Conservation (phyloP, 1,139 yeast genomes). For the Yamadazyma songkhlaensis region DNA sequence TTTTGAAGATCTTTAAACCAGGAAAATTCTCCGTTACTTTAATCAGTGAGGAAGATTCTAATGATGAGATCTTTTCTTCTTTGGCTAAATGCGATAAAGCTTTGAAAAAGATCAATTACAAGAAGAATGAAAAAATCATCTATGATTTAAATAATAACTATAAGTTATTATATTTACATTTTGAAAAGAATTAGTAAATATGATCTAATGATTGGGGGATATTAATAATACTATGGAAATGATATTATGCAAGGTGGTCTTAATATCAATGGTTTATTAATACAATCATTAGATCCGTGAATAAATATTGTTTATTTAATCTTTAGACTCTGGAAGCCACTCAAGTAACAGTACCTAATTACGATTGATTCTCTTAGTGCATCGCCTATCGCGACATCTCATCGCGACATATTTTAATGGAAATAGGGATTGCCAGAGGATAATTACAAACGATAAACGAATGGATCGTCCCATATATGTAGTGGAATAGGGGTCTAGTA, state of each 20-base stretch:
- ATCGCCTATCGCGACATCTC: not conserved
- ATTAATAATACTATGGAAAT: slow-evolving; percentile 8
- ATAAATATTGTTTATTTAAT: slow-evolving; percentile 1
- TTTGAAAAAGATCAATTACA: slow-evolving; percentile 50
- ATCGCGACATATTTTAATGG: too few relatives aligned
- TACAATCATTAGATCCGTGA: slow-evolving; percentile 12
- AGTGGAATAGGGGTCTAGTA: too few relatives aligned
- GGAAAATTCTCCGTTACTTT: slow-evolving; percentile 73
- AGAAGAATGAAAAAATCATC: slow-evolving; percentile 62
- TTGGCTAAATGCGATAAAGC: slow-evolving; percentile 30
- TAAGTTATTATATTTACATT: slow-evolving; percentile 47
- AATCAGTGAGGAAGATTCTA: slow-evolving; percentile 27
- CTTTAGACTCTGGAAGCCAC: not conserved
- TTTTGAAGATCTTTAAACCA: slow-evolving; percentile 69
- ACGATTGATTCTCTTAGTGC: too few relatives aligned
- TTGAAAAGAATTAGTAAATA: slow-evolving; percentile 21
- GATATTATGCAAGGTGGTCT: slow-evolving; percentile 18
- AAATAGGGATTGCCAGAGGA: too few relatives aligned
- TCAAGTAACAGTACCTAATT: too few relatives aligned
- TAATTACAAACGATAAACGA: too few relatives aligned
- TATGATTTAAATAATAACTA: slow-evolving; percentile 62
- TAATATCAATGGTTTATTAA: slow-evolving; percentile 11
- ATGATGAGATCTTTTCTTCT: slow-evolving; percentile 12
- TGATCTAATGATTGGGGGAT: slow-evolving; percentile 16
- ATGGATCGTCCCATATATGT: too few relatives aligned